These are phyloP conservation scores for Parasarocladium wereldwijsianum DNA, from an alignment of 2,329 filamentous ascomycete genomes.

Conservation along the genomic window DNA sequence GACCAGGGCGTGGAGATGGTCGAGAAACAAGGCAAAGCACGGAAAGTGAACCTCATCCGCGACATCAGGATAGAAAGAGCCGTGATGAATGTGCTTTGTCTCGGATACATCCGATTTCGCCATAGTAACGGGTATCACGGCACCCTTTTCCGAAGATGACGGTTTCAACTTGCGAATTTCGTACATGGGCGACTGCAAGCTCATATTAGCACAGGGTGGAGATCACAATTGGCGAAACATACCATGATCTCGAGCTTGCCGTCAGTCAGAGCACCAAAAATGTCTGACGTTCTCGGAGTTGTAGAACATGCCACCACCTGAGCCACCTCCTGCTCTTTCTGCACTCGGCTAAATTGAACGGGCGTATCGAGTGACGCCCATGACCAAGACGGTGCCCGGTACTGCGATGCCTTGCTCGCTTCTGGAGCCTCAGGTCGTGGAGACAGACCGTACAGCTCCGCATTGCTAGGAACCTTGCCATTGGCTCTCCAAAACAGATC, in stretches of 20 bases:
- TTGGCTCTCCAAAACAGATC: not conserved
- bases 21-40: conserved; percentile 1
- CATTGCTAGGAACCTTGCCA: too few species aligned
- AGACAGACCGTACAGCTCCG: too few species aligned
- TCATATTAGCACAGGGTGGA: not conserved
- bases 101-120: not conserved
- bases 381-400: conserved; percentile 1
- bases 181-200: not conserved
- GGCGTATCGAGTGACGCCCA: not conserved
- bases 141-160: not conserved
- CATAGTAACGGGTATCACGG: not conserved
- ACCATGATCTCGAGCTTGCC: not conserved
- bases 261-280: not conserved
- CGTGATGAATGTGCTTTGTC: not conserved
- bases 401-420: too few species aligned
- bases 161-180: not conserved
- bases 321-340: not conserved
- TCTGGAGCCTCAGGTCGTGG: too few species aligned
- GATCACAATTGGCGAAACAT: not conserved
- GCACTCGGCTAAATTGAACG: not conserved
- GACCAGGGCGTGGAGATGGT: not conserved
- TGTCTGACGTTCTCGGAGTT: not conserved
- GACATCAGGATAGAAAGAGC: not conserved
- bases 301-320: not conserved
- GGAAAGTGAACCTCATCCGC: not conserved